Conservation (phyloP, 805 yeast genomes). For the Nakazawaea molendinolei region DNA sequence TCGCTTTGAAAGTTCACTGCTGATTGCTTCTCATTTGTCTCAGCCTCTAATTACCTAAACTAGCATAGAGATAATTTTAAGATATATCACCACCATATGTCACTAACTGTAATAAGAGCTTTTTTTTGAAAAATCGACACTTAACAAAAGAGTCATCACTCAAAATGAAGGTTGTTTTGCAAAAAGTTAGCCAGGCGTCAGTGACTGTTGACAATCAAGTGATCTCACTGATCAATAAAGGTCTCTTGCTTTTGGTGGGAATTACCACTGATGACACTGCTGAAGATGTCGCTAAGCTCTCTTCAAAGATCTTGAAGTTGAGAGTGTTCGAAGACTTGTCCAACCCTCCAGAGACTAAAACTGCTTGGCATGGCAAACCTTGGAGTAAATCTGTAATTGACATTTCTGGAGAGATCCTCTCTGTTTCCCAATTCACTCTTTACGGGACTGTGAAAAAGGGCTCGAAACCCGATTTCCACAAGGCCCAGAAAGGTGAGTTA, state of each 20-base stretch:
- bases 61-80: no score
- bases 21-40: no score
- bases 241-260: conserved; percentile 80
- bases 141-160: no score
- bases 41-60: no score
- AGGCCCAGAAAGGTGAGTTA: conserved; percentile 73
- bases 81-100: no score
- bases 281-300: conserved; percentile 64
- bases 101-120: no score
- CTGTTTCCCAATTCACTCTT: conserved; percentile 90
- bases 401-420: conserved; percentile 60
- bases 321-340: conserved; percentile 62
- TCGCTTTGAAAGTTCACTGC: no score
- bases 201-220: conserved; percentile 73
- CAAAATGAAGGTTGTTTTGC: conserved; percentile 82
- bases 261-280: conserved; percentile 70
- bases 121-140: no score
- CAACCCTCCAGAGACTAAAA: conserved; percentile 31
- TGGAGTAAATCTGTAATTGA: conserved; percentile 75
- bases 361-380: conserved; percentile 52
- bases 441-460: conserved; percentile 85
- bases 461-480: conserved; percentile 90
- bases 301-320: conserved; percentile 58
- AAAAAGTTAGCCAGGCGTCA: conserved; percentile 81
- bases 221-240: conserved; percentile 70